Evolutionary conservation across 208 protist species (phyloP).

Genomic region (Balamuthia mandrillaris): DNA sequence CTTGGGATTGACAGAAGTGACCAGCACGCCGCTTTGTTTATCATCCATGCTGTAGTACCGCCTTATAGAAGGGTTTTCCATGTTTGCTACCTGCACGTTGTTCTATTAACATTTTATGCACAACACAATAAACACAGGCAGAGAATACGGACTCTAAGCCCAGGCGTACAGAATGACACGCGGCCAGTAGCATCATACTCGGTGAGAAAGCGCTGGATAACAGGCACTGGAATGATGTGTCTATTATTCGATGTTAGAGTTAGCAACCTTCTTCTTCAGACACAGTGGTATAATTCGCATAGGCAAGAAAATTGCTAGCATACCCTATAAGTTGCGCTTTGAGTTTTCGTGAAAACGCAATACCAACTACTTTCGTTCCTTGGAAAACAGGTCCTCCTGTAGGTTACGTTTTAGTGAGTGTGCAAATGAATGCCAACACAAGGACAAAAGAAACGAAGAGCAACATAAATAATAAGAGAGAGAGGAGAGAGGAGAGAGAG

Average conservation of each 20-base stretch:
- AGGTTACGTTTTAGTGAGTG: no score
- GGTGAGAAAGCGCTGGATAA: constrained; percentile 48
- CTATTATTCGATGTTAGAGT: constrained; percentile 35
- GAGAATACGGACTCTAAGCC: background rate
- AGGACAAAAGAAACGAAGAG: no score
- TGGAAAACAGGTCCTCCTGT: constrained; percentile 48
- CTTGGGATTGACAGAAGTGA: constrained; percentile 9
- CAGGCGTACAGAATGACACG: background rate
- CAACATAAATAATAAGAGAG: background rate
- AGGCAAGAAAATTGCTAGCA: no score
- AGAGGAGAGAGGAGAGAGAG: constrained; percentile 8
- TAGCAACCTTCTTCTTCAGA: no score
- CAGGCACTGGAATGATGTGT: constrained; percentile 50
- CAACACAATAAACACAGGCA: background rate
- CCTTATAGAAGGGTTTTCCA: constrained; percentile 24
- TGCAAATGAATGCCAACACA: no score
- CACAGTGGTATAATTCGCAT: no score
- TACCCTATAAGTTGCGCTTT: no score
- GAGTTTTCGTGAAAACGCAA: no score
- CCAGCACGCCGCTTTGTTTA: constrained; percentile 36
- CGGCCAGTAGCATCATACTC: background rate
- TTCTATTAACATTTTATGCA: background rate
- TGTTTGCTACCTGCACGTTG: constrained; percentile 24
- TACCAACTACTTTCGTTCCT: constrained; percentile 42
- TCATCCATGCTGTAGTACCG: constrained; percentile 43